Evolutionary conservation across 2,329 filamentous ascomycete genomes (phyloP), one percentile per base, ranked within the genome.

Genomic region (Blumeria hordei): DNA sequence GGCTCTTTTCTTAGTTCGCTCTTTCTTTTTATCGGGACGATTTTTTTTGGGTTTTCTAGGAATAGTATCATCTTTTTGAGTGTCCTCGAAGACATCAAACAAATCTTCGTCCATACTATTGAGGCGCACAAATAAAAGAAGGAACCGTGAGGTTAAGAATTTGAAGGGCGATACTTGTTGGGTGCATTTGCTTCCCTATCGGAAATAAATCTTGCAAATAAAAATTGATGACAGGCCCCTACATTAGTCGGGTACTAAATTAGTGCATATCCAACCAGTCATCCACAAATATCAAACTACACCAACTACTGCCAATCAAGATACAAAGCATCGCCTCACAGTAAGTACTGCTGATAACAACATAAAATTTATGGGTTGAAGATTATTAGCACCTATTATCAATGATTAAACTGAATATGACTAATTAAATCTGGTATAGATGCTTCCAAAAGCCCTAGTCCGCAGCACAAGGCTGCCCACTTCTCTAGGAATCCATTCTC

Each of bases 1-100:
- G 67, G 87, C 85, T 68, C 88, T 78, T 75, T 95, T 94, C 71
- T 88, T 92, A 70, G 72, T 84, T 67, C 76, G 78, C 60, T 81
- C 77, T 60, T 71, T 74, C 59, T 74, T 76, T 18, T 71, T 60
- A 12, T 51, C 49, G 12, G 11, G 5, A 16, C 49, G 49, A 36
- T 35, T 51, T 65, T 65, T 62, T 69, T 73, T 52, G 65, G 59
- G 58, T 61, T 67, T 68, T 50, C 50, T 60, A 57, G 61, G 61
- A 58, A 55, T 36, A 45, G 56, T 52, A n/a, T 36, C 54, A 62
- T 59, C 72, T 65, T 72, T 66, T 52, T 78, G 72, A 65, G 75
- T 73, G 63, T 84, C 80, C 60, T 88, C 81, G 64, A 92, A 90
- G 56, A 88, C 83, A 62, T 85, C 80, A 63, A 92, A 92, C 61